Evolutionary conservation across 148 eudicot genomes (phyloP).

Genomic region (Rhododendron ferrugineum): DNA sequence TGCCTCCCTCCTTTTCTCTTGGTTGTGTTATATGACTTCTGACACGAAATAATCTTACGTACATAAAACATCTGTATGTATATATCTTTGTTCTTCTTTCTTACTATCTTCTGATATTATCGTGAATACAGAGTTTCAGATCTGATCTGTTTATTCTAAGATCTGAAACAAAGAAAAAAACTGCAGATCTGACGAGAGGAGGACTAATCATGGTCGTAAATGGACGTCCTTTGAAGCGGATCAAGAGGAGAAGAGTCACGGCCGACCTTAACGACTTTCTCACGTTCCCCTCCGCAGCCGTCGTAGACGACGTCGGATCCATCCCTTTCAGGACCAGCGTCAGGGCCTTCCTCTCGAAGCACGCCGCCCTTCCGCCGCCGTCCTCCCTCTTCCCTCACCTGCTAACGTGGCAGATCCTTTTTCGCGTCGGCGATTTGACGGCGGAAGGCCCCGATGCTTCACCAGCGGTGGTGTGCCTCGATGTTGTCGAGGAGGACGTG

Average conservation of each 20-base stretch:
- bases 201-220: slow-evolving; percentile 59
- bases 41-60: neutral
- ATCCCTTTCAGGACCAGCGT: slow-evolving; percentile 57
- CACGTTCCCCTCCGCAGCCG: slow-evolving; percentile 40
- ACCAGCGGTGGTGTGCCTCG: slow-evolving; percentile 49
- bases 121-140: neutral
- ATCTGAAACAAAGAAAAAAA: neutral
- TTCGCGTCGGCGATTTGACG: slow-evolving; percentile 47
- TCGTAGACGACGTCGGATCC: slow-evolving; percentile 10
- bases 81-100: neutral
- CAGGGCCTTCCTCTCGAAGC: slow-evolving; percentile 44
- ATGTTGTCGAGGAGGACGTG: slow-evolving; percentile 84
- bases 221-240: slow-evolving; percentile 62
- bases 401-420: slow-evolving; percentile 74
- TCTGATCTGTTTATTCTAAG: neutral
- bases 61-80: neutral
- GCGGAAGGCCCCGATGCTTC: slow-evolving; percentile 22
- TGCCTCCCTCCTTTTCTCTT: neutral
- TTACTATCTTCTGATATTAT: neutral
- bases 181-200: slow-evolving; percentile 11
- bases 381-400: slow-evolving; percentile 59
- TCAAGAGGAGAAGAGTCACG: slow-evolving; percentile 76
- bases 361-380: slow-evolving; percentile 66
- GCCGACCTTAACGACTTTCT: slow-evolving; percentile 67
- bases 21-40: neutral